Base-by-base conservation (phyloP, 2,329 filamentous ascomycete genomes). In the Botryosphaeria dothidea region DNA sequence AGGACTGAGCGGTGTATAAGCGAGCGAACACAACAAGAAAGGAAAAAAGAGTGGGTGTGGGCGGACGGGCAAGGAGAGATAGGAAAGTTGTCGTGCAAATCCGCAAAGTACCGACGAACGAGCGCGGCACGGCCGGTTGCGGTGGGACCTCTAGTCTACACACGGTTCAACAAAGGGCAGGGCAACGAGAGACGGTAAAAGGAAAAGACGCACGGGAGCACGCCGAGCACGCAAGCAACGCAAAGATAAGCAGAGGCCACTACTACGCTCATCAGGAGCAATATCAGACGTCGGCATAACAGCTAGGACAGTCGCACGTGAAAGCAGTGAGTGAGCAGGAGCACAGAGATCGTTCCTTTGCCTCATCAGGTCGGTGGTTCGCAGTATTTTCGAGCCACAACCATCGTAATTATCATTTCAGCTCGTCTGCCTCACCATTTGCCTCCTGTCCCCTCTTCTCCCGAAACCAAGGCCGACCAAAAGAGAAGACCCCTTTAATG, bases 341-440 rank as follows among this genome's bases (percentile, higher is more conserved):
- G 52, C 29, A 58, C 11, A 41, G 49, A 60, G 38, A 23, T 60
- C 38, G 25, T 46, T 60, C 9, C 17, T 60, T 48, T 60, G 56
- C 46, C 56, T 60, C 56, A 46, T 60, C 56, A 60, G 38, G 56
- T 41, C 41, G 56, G 56, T 41, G 38, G 43, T 45, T 17, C 38
- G 5, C 25, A 21, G 21, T 15, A 8, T 38, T 29, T 11, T 43
- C 52, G 52, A 41, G 38, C 52, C 52, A 46, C 56, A 60, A 60
- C 56, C 56, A 45, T 60, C 56, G 13, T 60, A 27, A 34, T 60
- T 60, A 60, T 60, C 56, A 60, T 60, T 60, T 60, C 56, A 60
- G 31, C 56, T 60, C 56, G 25, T 25, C 56, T 60, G 56, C 56
- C 56, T 60, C 43, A 29, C 54, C 54, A n/a, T 60, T 43, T 29